Percentiles rank a stretch among this genome's conserved stretches.
These are phyloP conservation scores for Cyanodermella asteris DNA, from an alignment of 2,329 filamentous ascomycete genomes.

Conservation along the genomic window DNA sequence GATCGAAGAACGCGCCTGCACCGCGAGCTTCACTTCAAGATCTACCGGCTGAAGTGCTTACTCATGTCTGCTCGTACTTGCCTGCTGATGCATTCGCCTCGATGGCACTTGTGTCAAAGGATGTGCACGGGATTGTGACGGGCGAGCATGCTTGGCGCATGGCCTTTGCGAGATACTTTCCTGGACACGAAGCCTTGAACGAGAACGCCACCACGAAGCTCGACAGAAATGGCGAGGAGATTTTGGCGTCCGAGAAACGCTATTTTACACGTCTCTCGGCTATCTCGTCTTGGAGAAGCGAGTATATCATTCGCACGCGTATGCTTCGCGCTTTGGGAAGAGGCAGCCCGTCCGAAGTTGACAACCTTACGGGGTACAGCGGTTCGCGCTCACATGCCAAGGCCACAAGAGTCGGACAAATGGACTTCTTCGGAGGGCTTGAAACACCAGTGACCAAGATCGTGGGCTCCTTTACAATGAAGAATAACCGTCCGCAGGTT, in stretches of 20 bases:
- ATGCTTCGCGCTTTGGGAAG: slow-evolving; percentile 60
- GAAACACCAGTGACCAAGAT: slow-evolving; percentile 59
- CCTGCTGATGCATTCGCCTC: slow-evolving; percentile 64
- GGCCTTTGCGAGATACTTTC: slow-evolving; percentile 33
- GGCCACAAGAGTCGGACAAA: slow-evolving; percentile 48
- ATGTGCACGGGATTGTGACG: slow-evolving; percentile 70
- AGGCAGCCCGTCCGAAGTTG: slow-evolving; percentile 46
- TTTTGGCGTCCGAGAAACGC: slow-evolving; percentile 48
- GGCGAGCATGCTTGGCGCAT: slow-evolving; percentile 40
- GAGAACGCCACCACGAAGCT: slow-evolving; percentile 6
- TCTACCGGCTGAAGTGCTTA: slow-evolving; percentile 53
- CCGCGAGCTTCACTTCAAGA: slow-evolving; percentile 40
- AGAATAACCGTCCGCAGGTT: slow-evolving; percentile 46
- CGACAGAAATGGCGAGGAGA: slow-evolving; percentile 17
- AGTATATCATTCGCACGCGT: slow-evolving; percentile 75
- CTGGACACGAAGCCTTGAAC: slow-evolving; percentile 42
- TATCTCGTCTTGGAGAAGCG: slow-evolving; percentile 82
- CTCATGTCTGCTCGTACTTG: slow-evolving; percentile 74
- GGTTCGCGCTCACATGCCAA: slow-evolving; percentile 30
- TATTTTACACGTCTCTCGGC: slow-evolving; percentile 64
- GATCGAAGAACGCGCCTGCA: slow-evolving; percentile 42
- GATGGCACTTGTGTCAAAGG: slow-evolving; percentile 67
- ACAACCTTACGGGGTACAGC: slow-evolving; percentile 30
- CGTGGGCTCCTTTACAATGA: slow-evolving; percentile 52
- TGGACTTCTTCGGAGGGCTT: slow-evolving; percentile 72